phyloP scores from a whole-genome alignment of 495 filamentous ascomycete genomes.

The Xylaria castorea region DNA sequence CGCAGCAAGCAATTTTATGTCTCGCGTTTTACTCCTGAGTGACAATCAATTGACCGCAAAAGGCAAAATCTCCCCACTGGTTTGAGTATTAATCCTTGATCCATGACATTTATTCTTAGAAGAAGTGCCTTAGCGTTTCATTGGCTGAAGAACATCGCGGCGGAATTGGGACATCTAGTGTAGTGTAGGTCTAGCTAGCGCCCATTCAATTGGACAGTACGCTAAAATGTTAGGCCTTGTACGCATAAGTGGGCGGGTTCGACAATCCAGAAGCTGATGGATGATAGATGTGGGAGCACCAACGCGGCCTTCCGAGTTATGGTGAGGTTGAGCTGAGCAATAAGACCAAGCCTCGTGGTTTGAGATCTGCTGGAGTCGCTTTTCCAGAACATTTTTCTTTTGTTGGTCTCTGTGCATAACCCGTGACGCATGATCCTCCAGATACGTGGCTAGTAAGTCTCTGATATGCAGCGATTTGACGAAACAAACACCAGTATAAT shows the following conservation, averaged over 20 bases:
- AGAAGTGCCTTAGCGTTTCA: background rate
- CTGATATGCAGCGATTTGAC: background rate
- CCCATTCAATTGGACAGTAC: background rate
- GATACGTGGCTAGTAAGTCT: slow-evolving; percentile 13
- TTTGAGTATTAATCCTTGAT: slow-evolving; percentile 2
- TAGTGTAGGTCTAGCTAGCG: background rate
- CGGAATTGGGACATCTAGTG: background rate
- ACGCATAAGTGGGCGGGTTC: background rate
- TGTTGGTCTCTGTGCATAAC: slow-evolving; percentile 32
- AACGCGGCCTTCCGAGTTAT: background rate
- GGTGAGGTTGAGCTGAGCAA: background rate
- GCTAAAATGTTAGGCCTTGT: background rate
- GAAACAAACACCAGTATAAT: background rate
- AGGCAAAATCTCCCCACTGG: background rate
- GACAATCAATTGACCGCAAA: background rate
- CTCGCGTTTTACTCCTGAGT: background rate
- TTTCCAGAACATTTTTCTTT: slow-evolving; percentile 31
- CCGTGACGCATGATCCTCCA: slow-evolving; percentile 23
- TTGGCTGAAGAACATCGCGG: slow-evolving; percentile 11
- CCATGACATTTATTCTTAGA: slow-evolving; percentile 3
- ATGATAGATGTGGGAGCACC: slow-evolving; percentile 10
- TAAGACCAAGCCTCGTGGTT: background rate
- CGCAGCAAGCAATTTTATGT: background rate
- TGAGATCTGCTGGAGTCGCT: slow-evolving; percentile 19
- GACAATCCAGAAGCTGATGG: background rate